Evolutionary conservation across 345 rosid species (phyloP).

Genomic region (Draba incana): DNA sequence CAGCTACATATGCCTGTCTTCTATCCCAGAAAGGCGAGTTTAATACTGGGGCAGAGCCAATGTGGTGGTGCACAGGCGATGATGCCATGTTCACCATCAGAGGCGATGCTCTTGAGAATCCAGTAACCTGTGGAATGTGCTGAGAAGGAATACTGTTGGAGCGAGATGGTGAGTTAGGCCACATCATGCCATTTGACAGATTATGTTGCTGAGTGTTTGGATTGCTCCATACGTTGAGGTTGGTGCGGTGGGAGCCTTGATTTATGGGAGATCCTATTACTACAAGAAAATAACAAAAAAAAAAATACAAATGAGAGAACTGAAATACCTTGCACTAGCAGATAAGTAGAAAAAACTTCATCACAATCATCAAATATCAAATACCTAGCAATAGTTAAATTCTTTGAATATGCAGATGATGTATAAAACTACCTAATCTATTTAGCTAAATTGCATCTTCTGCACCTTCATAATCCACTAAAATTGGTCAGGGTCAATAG

Average conservation of each 20-base stretch:
- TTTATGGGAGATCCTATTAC: constrained; percentile 59
- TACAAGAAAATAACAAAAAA: constrained; percentile 3
- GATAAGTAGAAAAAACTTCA: constrained; percentile 13
- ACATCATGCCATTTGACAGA: constrained; percentile 63
- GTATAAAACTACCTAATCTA: not conserved
- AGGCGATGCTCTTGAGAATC: constrained; percentile 68
- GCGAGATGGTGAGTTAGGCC: constrained; percentile 81
- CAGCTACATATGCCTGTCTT: constrained; percentile 62
- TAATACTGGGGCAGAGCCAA: constrained; percentile 83
- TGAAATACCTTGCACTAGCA: constrained; percentile 9
- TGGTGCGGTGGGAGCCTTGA: constrained; percentile 64
- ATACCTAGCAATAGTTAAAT: not conserved
- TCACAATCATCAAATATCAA: not conserved
- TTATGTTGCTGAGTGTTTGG: constrained; percentile 67
- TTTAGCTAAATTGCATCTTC: not conserved
- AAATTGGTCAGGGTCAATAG: not conserved
- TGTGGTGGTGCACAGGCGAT: constrained; percentile 68
- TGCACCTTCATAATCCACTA: not conserved
- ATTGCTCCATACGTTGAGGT: constrained; percentile 65
- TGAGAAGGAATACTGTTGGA: constrained; percentile 50
- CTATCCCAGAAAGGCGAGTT: constrained; percentile 82
- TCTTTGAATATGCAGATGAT: not conserved
- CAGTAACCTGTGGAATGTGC: constrained; percentile 56
- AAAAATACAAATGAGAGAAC: constrained; percentile 6
- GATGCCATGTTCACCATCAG: constrained; percentile 57